phyloP scores from a whole-genome alignment of 495 filamentous ascomycete species.

The Platismatia glauca region DNA sequence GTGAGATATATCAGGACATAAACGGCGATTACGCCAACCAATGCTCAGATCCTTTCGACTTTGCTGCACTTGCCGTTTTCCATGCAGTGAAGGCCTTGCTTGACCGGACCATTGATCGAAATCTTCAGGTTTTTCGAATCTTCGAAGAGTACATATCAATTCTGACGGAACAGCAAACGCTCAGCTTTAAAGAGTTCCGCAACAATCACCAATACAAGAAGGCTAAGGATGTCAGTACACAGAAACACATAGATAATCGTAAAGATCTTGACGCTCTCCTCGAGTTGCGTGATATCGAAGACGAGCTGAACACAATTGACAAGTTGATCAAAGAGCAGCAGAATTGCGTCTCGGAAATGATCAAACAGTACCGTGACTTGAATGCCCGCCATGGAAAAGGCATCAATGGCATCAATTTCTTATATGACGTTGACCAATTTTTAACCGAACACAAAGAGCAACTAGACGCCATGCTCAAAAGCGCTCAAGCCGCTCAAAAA shows the following conservation, averaged over 20 bases:
- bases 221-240: conserved; percentile 15
- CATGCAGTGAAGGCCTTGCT: conserved; percentile 57
- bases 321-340: conserved; percentile 52
- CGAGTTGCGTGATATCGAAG: conserved; percentile 58
- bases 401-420: conserved; percentile 32
- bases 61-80: conserved; percentile 52
- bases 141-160: conserved; percentile 62
- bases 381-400: conserved; percentile 28
- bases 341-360: conserved; percentile 41
- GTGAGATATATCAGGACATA: conserved; percentile 58
- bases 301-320: conserved; percentile 52
- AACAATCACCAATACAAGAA: conserved; percentile 20
- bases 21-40: conserved; percentile 58
- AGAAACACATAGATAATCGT: conserved; percentile 35
- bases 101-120: conserved; percentile 47
- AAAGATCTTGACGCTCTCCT: conserved; percentile 56
- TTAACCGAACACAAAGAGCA: conserved; percentile 49
- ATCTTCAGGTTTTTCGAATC: conserved; percentile 56
- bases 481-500: conserved; percentile 36
- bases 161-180: conserved; percentile 55
- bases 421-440: conserved; percentile 44
- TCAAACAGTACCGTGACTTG: conserved; percentile 31
- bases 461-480: conserved; percentile 50
- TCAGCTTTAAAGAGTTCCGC: conserved; percentile 55
- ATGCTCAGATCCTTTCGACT: conserved; percentile 53